Evolutionary conservation across 177 flowering plant species (phyloP).

Genomic region (Vitis hybrid): DNA sequence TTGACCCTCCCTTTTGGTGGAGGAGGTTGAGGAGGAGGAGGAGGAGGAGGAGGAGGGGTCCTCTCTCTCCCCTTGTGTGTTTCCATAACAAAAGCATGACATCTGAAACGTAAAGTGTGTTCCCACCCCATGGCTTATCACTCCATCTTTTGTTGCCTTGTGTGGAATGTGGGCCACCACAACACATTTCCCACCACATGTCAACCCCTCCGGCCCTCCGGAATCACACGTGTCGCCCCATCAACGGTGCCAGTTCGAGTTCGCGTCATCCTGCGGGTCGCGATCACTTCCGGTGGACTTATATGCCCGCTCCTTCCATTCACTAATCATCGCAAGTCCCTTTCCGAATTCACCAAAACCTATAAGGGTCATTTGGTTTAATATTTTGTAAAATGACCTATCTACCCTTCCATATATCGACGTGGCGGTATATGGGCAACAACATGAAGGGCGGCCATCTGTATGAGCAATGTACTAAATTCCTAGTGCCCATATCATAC

Average conservation of each 20-base stretch:
- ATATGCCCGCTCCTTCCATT: neutral
- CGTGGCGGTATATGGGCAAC: too few species aligned
- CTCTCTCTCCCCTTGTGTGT: neutral
- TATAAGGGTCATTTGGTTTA: too few species aligned
- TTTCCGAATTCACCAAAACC: neutral
- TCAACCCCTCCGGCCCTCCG: conserved; percentile 3
- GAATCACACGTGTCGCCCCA: conserved; percentile 21
- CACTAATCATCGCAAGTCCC: neutral
- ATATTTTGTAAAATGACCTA: too few species aligned
- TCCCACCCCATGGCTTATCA: conserved; percentile 25
- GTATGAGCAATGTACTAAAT: too few species aligned
- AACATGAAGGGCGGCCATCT: too few species aligned
- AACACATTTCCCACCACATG: conserved; percentile 15
- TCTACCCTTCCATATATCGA: too few species aligned
- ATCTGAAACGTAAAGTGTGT: conserved; percentile 18
- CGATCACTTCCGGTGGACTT: too few species aligned
- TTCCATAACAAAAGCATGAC: conserved; percentile 35
- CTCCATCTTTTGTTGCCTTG: conserved; percentile 21
- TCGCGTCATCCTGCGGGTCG: neutral
- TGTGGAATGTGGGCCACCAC: conserved; percentile 27
- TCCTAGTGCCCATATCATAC: too few species aligned
- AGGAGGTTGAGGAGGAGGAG: too few species aligned
- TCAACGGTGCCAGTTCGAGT: conserved; percentile 12
- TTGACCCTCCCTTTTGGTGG: too few species aligned
- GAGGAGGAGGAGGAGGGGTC: too few species aligned